These are phyloP conservation scores for Eremochloa ophiuroides DNA, from an alignment of 176 grass and related monocot genomes.

Conservation along the genomic window DNA sequence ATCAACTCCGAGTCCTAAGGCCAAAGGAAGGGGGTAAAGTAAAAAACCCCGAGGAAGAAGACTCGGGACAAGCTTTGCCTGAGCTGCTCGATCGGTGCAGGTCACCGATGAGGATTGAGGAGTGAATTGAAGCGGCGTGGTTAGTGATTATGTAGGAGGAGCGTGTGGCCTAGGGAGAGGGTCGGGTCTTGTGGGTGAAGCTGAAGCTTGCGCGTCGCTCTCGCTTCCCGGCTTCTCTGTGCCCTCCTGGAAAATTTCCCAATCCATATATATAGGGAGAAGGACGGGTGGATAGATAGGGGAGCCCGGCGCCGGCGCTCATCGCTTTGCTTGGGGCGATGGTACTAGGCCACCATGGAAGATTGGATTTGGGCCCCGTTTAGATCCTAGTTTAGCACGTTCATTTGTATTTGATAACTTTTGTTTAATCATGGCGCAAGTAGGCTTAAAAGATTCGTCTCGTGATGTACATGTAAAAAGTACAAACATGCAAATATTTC, in stretches of 20 bases:
- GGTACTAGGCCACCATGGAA: slow-evolving; percentile 27
- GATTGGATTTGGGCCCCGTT: slow-evolving; percentile 58
- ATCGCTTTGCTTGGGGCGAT: slow-evolving; percentile 4
- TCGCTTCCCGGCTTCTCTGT: slow-evolving; percentile 15
- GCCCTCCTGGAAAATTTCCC: slow-evolving; percentile 31
- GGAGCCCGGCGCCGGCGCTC: neutral
- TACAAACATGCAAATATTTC: too few relatives aligned
- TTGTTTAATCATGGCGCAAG: too few relatives aligned
- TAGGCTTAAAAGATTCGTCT: too few relatives aligned
- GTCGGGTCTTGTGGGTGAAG: neutral
- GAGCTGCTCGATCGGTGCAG: neutral
- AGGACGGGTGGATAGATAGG: slow-evolving; percentile 27
- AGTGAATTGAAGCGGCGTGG: slow-evolving; percentile 5
- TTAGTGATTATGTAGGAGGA: neutral
- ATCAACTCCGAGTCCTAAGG: neutral
- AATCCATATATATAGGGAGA: slow-evolving; percentile 53
- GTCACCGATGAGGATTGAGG: neutral
- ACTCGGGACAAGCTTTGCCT: neutral
- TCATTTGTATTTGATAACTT: too few relatives aligned
- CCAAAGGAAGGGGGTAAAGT: neutral
- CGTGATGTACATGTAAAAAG: too few relatives aligned
- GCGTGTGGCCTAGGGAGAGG: neutral
- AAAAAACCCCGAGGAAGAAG: too few relatives aligned
- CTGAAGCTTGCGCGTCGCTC: slow-evolving; percentile 39
- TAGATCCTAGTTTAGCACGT: too few relatives aligned